Evolutionary conservation across 192 early-diverging fungal genomes (phyloP).

Genomic region (Spinellus fusiger): DNA sequence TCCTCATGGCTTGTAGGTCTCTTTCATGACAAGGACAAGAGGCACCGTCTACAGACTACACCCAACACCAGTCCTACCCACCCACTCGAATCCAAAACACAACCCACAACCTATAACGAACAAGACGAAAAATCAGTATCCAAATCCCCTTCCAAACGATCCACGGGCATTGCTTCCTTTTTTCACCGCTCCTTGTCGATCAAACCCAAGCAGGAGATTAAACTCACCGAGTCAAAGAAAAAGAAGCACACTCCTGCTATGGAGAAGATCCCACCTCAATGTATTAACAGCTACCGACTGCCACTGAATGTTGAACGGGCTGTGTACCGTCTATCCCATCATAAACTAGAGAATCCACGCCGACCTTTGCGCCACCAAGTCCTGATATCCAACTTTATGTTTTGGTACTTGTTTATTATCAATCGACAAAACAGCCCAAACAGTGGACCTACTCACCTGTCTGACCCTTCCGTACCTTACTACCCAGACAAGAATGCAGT

Average conservation of each 20-base stretch:
- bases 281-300: conserved; percentile 34
- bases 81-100: background rate
- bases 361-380: conserved; percentile 72
- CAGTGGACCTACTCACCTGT: background rate
- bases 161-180: background rate
- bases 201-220: background rate
- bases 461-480: background rate
- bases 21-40: conserved; percentile 10
- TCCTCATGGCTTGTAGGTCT: conserved; percentile 3
- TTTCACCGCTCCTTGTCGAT: background rate
- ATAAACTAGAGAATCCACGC: conserved; percentile 65
- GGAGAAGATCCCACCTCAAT: conserved; percentile 1
- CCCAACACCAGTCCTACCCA: background rate
- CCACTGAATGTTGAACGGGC: conserved; percentile 73
- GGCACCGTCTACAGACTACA: too few relatives aligned
- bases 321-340: conserved; percentile 69
- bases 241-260: conserved; percentile 1
- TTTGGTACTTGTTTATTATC: conserved; percentile 69
- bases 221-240: background rate
- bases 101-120: background rate
- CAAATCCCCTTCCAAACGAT: background rate
- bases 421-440: background rate
- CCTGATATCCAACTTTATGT: conserved; percentile 75
- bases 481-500: background rate
- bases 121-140: background rate